Evolutionary conservation across 371 early-diverging fungal species (phyloP).

Genomic region (Apophysomyces trapeziformis): DNA sequence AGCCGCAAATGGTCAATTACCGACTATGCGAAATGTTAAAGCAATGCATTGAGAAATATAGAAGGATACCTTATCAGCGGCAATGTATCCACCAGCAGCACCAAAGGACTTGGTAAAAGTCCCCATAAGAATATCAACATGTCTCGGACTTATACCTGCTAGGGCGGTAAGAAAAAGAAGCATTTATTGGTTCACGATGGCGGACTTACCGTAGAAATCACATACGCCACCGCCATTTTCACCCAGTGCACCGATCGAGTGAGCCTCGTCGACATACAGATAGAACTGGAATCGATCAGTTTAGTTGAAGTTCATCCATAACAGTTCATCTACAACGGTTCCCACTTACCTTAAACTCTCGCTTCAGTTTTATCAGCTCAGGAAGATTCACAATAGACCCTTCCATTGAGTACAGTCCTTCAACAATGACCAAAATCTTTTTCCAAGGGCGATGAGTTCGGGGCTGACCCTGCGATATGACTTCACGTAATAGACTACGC

Average conservation of each 20-base stretch:
- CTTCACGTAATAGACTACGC: conserved; percentile 85
- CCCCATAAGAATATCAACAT: conserved; percentile 99
- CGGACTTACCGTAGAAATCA: conserved; percentile 73
- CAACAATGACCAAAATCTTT: conserved; percentile 98
- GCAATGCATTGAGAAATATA: conserved; percentile 3
- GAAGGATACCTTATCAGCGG: conserved; percentile 56
- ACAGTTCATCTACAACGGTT: background rate
- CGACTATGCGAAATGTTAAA: conserved; percentile 39
- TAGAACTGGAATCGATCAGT: conserved; percentile 71
- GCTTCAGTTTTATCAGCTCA: conserved; percentile 90
- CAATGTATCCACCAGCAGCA: conserved; percentile 98
- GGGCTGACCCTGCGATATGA: conserved; percentile 99
- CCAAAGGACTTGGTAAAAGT: conserved; percentile 99
- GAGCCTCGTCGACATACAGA: conserved; percentile 99
- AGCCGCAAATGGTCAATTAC: conserved; percentile 88
- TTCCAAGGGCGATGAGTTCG: conserved; percentile 99
- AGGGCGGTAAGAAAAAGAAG: conserved; percentile 14
- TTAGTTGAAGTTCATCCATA: background rate
- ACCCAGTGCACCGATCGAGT: conserved; percentile 97
- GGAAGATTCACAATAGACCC: conserved; percentile 93
- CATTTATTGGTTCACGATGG: background rate
- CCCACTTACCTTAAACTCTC: conserved; percentile 85
- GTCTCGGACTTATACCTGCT: conserved; percentile 77
- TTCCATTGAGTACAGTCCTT: conserved; percentile 99
- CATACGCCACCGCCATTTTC: conserved; percentile 94